Evolutionary conservation across 768 basidiomycete genomes (phyloP), one percentile per base, ranked within the genome.

Genomic region (Lactarius indigo): DNA sequence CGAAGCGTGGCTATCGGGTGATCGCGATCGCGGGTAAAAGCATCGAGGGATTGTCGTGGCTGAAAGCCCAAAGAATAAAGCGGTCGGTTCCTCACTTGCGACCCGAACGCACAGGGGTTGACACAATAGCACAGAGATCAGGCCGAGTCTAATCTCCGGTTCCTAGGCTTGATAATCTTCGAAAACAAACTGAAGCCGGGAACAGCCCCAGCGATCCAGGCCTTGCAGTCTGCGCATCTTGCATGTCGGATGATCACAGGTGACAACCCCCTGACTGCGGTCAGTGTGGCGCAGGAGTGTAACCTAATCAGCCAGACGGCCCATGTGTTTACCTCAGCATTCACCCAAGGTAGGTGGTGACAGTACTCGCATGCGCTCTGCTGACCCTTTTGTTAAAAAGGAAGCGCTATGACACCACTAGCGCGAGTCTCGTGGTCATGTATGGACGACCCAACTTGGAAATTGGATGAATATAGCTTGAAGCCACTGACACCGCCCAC

Each of bases 211-310:
- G 94, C 91, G 8, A 97, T 99, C 55, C 90, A 94, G 67, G 88
- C 88, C 0, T 82, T 99, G 18, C 88, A 95, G 61, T 82, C 84
- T 2, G 97, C 97, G 1, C 94, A 98, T 78, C 78, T 99, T 42
- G 91, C 94, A 23, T 96, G 94, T 72, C 83, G 96, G 69, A 98
- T 99, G 97, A 96, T 97, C 59, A 99, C 97, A 0, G 97, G 97
- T 12, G 97, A 99, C 74, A 99, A 99, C 70, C 89, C 95, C 37
- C 81, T 97, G 47, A 99, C 97, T 7, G 97, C 96, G 5, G 91
- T 98, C 72, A 97, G 95, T 70, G 96, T 99, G 42, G 97, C 95
- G 1, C 82, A 96, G 65, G 97, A 99, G 78, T 98, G 96, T 70
- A 85, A 85, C 50, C 79, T 99, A 63, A 88, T 98, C 71, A 91